phyloP scores from a whole-genome alignment of 371 early-diverging fungal species.

The Mortierella sp. region DNA sequence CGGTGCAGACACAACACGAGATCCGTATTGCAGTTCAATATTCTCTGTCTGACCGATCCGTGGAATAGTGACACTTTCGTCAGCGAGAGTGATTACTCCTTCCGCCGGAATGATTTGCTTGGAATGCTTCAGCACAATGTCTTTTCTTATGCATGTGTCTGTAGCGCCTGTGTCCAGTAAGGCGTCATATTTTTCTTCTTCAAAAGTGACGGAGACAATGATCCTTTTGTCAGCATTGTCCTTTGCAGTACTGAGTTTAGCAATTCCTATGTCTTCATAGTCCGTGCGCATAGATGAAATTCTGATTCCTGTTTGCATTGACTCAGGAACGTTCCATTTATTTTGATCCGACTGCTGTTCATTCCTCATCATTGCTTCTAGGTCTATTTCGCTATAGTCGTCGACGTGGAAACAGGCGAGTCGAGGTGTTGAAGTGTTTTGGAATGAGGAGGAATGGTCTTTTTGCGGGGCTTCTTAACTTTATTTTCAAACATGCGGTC shows the following conservation, averaged over 20 bases:
- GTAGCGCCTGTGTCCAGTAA: background rate
- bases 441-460: no score
- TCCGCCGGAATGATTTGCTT: background rate
- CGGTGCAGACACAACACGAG: background rate
- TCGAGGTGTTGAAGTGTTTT: no score
- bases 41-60: background rate
- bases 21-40: background rate
- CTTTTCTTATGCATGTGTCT: background rate
- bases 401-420: no score
- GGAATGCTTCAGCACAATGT: background rate
- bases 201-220: background rate
- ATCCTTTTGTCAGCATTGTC: background rate
- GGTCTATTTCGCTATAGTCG: no score
- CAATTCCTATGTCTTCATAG: background rate
- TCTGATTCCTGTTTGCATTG: no score
- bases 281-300: no score
- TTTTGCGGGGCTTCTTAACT: no score
- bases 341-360: no score
- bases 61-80: background rate
- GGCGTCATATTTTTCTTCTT: constrained; percentile 1
- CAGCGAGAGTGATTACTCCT: background rate
- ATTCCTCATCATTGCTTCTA: no score
- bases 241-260: background rate
- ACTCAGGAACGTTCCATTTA: no score
- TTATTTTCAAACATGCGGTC: no score